Evolutionary conservation across 176 grass and related monocot species (phyloP).

Genomic region (Stipa capillata): DNA sequence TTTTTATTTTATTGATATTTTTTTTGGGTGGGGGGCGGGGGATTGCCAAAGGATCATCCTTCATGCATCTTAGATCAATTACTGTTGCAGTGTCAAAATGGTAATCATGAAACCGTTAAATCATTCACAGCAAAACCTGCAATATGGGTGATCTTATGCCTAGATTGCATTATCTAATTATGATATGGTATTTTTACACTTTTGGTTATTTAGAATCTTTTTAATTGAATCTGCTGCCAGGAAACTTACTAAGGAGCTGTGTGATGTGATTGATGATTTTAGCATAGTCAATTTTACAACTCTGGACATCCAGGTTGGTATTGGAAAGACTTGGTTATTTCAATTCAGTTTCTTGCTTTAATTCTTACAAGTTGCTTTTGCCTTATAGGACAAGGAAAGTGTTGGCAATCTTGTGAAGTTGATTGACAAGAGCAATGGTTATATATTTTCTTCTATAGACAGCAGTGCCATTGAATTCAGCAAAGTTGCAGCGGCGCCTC

Average conservation of each 20-base stretch:
- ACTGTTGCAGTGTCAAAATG: background rate
- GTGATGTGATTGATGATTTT: slow-evolving; percentile 77
- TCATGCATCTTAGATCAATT: background rate
- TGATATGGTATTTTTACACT: background rate
- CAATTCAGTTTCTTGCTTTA: background rate
- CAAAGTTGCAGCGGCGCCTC: slow-evolving; percentile 70
- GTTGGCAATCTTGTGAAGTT: slow-evolving; percentile 94
- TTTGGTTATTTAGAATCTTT: background rate
- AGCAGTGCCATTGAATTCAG: slow-evolving; percentile 78
- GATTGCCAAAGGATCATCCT: no score
- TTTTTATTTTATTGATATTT: no score
- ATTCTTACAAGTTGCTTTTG: slow-evolving; percentile 11
- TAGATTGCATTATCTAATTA: background rate
- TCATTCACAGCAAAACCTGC: background rate
- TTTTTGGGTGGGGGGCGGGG: no score
- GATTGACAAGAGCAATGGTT: slow-evolving; percentile 95
- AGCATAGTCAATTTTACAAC: slow-evolving; percentile 81
- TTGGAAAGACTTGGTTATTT: background rate
- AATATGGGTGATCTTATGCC: background rate
- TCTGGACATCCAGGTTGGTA: slow-evolving; percentile 79
- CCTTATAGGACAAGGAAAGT: slow-evolving; percentile 82
- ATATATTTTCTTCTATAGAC: slow-evolving; percentile 87
- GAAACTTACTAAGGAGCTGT: slow-evolving; percentile 94
- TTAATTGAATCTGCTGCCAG: slow-evolving; percentile 39
- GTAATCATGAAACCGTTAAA: background rate